Conservation (phyloP, 495 filamentous ascomycete species). For the Jackrogersella minutella region DNA sequence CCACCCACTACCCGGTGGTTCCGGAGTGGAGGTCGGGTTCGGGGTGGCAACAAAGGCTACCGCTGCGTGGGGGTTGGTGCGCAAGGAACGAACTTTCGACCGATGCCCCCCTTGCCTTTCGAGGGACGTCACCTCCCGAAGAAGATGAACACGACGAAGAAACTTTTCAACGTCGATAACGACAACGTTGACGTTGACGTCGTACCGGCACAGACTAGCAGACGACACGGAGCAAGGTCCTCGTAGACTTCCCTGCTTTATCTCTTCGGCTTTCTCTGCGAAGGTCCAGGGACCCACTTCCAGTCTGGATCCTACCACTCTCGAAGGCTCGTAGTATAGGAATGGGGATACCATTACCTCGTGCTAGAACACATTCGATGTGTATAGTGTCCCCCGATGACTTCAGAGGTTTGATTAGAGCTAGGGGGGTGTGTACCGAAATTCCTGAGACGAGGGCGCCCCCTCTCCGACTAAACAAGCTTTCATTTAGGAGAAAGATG, state of each 20-base stretch:
- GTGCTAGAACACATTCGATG: too few relatives aligned
- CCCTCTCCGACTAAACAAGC: background rate
- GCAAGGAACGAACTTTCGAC: background rate
- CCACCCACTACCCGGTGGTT: background rate
- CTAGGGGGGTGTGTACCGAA: constrained; percentile 8
- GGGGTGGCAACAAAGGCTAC: background rate
- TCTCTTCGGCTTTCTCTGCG: constrained; percentile 5
- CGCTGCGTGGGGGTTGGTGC: constrained; percentile 5
- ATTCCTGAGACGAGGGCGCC: background rate
- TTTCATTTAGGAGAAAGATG: background rate
- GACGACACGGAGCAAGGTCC: constrained; percentile 17
- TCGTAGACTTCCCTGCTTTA: constrained; percentile 18
- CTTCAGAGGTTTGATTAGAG: constrained; percentile 8
- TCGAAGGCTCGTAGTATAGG: too few relatives aligned
- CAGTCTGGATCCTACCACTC: background rate
- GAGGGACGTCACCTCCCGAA: background rate
- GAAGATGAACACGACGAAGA: background rate
- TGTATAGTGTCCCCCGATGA: background rate
- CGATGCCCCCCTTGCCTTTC: background rate
- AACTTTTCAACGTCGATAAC: background rate
- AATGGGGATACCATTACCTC: too few relatives aligned
- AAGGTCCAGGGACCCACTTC: constrained; percentile 23
- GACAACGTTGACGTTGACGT: background rate
- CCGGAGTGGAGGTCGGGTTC: background rate
- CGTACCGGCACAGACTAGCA: constrained; percentile 8